Conservation (phyloP, 2,329 filamentous ascomycete genomes). For the Fusarium robinianum region DNA sequence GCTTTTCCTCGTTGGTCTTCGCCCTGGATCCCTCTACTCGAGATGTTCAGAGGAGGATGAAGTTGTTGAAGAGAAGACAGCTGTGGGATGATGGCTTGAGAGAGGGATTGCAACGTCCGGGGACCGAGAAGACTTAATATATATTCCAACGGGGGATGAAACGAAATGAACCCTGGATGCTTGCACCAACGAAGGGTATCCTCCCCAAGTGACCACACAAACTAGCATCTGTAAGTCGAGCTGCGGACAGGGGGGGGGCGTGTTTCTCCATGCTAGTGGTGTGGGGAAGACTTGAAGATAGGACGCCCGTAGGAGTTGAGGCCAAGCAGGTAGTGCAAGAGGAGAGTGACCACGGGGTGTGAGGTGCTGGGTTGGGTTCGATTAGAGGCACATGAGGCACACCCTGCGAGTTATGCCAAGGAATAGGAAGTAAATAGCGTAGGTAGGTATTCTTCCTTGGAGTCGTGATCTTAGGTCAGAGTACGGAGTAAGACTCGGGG, state of each 20-base stretch:
- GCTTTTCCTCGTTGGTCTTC: slow-evolving; percentile 11
- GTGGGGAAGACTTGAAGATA: slow-evolving; percentile 34
- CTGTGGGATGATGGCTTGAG: slow-evolving; percentile 15
- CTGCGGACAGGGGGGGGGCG: slow-evolving; percentile 25
- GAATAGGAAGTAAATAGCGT: too few relatives aligned
- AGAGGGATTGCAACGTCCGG: slow-evolving; percentile 9
- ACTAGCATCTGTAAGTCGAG: too few relatives aligned
- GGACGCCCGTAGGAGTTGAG: slow-evolving; percentile 35
- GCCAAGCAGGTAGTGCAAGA: slow-evolving; percentile 21
- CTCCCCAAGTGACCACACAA: slow-evolving; percentile 6
- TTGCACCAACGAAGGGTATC: slow-evolving; percentile 1
- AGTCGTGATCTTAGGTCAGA: too few relatives aligned
- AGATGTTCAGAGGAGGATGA: slow-evolving; percentile 5
- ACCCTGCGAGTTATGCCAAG: too few relatives aligned
- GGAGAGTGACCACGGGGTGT: slow-evolving; percentile 12
- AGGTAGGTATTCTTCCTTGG: too few relatives aligned
- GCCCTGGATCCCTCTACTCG: slow-evolving; percentile 13
- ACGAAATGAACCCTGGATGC: slow-evolving; percentile 7
- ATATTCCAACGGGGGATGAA: slow-evolving; percentile 11
- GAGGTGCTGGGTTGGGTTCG: too few relatives aligned
- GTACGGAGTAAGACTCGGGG: too few relatives aligned
- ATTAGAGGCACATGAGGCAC: too few relatives aligned
- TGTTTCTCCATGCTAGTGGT: slow-evolving; percentile 21
- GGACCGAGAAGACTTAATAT: slow-evolving; percentile 29
- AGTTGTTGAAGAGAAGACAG: slow-evolving; percentile 6